Evolutionary conservation across 2,329 filamentous ascomycete species (phyloP), one percentile per base, ranked within the genome.

Genomic region (Alternaria rosae): DNA sequence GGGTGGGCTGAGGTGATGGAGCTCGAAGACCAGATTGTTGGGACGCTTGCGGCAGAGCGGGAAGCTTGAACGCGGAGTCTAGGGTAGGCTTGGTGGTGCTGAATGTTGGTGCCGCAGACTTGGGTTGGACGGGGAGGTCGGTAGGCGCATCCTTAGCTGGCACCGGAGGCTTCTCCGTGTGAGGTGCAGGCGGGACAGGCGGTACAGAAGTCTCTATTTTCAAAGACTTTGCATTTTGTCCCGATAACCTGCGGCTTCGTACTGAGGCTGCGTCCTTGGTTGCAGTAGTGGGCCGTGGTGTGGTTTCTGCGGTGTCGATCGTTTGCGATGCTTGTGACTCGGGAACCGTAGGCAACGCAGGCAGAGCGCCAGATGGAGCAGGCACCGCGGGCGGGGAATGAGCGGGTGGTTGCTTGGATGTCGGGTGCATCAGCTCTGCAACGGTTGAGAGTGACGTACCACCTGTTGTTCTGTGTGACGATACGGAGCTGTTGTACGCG

Each of bases 401-500:
- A 17, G 67, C 54, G 15, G 72, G 54, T 26, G 61, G 67, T 53
- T 74, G 62, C 68, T 80, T 80, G 58, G 76, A 72, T 58, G 79
- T 70, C 45, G 81, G 70, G 41, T 82, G 74, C 51, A 81, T 78
- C 66, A 85, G 85, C 77, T 96, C 92, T 26, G 88, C 87, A 35
- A 95, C 89, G 0, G 91, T 92, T 2, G 92, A 92, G 52, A 94
- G 80, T 1, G 87, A 85, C 15, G 88, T 91, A 20, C 87, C 88
- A 51, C 87, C 85, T 3, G 90, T 91, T 2, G 89, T 88, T 52
- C 90, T 87, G 66, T 91, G 92, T 7, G 91, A 92, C 26, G 86
- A 88, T 68, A 88, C 86, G 8, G 92, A 94, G 75, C 91, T 94
- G 75, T 93, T 90, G 89, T 91, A 94, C 12, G 92, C 92, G 64